A percentile compares a stretch with the other conserved stretches of the same genome.
Conservation (phyloP, 78 protist species). For the Isochrysis galbana region DNA sequence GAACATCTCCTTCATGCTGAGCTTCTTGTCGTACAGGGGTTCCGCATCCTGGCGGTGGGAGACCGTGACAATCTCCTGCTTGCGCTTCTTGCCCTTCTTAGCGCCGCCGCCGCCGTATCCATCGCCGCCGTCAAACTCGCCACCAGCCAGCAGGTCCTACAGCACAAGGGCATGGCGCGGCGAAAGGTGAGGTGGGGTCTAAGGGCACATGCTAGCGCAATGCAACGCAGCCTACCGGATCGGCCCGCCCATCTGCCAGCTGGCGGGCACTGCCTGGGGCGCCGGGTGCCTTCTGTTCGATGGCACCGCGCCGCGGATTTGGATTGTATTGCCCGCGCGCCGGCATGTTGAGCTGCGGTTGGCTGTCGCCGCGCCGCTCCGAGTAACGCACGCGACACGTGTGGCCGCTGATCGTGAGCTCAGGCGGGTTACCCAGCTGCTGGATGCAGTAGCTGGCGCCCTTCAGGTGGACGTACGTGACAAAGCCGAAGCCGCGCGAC, state of each 20-base stretch:
- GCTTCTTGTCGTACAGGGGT: background rate
- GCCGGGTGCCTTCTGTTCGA: too few relatives aligned
- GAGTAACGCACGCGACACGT: background rate
- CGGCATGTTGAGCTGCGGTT: background rate
- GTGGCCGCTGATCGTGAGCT: background rate
- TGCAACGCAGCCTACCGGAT: too few relatives aligned
- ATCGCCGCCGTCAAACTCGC: background rate
- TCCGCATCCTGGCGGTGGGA: conserved; percentile 6
- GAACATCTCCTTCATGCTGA: background rate
- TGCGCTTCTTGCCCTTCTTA: background rate
- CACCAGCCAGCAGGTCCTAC: background rate
- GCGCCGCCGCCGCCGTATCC: background rate
- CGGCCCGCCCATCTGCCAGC: too few relatives aligned
- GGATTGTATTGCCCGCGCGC: too few relatives aligned
- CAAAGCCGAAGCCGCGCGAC: conserved; percentile 23
- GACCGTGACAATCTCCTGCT: background rate
- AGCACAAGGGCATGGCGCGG: background rate
- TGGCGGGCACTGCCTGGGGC: too few relatives aligned
- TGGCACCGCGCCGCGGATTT: too few relatives aligned
- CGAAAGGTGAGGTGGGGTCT: background rate
- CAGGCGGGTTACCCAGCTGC: background rate
- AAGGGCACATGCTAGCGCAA: too few relatives aligned
- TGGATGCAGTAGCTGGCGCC: background rate
- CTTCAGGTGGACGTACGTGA: background rate
- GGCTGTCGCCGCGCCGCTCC: background rate